Evolutionary conservation across 2,329 filamentous ascomycete genomes (phyloP).

Genomic region (Aspergillus sp.): DNA sequence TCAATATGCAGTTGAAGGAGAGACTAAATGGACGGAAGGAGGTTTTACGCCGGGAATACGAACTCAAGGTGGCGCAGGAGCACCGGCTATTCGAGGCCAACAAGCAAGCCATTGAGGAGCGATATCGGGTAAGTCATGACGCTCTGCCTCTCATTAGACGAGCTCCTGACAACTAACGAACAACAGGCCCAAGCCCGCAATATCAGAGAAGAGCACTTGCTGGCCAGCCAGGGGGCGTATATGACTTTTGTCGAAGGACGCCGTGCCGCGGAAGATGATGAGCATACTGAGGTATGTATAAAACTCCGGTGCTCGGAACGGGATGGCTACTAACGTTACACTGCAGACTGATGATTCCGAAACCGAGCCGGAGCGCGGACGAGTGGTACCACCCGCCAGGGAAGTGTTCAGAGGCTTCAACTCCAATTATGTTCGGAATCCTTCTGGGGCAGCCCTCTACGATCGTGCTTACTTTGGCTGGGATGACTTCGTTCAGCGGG

Average conservation of each 20-base stretch:
- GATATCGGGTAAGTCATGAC: constrained; percentile 32
- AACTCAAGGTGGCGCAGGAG: constrained; percentile 34
- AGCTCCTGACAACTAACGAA: neutral
- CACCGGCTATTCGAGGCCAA: constrained; percentile 34
- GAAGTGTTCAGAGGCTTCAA: constrained; percentile 38
- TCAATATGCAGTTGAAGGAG: constrained; percentile 35
- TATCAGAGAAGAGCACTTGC: constrained; percentile 42
- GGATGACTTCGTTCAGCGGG: constrained; percentile 46
- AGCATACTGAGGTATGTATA: constrained; percentile 41
- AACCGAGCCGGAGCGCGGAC: constrained; percentile 31
- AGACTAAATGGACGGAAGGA: constrained; percentile 32
- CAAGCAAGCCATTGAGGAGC: constrained; percentile 35
- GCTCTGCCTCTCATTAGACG: neutral
- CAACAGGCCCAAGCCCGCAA: constrained; percentile 18
- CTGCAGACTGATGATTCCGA: constrained; percentile 35
- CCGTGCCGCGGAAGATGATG: constrained; percentile 44
- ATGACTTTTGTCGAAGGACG: constrained; percentile 43
- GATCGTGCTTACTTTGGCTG: constrained; percentile 40
- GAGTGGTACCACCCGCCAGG: constrained; percentile 24
- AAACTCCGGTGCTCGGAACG: neutral
- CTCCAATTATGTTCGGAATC: constrained; percentile 38
- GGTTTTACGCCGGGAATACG: constrained; percentile 35
- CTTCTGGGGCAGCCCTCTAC: constrained; percentile 37
- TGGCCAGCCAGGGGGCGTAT: constrained; percentile 43
- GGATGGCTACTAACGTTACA: constrained; percentile 16